Conservation (phyloP, 805 yeast species). For the Grigorovia yakushimaensis region DNA sequence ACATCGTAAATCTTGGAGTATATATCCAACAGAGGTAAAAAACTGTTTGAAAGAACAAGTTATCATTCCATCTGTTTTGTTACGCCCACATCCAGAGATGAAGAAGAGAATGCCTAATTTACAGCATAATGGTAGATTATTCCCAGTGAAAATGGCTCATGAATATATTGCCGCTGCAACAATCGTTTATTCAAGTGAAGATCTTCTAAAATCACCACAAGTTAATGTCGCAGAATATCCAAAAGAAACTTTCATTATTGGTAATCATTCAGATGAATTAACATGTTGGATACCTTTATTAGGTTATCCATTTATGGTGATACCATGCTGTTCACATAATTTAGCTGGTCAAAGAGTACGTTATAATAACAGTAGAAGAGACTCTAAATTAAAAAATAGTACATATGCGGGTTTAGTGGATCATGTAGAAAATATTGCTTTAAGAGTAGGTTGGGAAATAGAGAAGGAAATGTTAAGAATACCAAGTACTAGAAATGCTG, state of each 20-base stretch:
- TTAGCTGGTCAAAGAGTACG: conserved; percentile 67
- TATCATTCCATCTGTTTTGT: conserved; percentile 64
- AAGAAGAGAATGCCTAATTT: conserved; percentile 43
- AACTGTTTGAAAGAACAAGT: conserved; percentile 59
- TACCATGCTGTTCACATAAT: conserved; percentile 92
- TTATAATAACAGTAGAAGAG: conserved; percentile 38
- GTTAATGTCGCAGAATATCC: conserved; percentile 62
- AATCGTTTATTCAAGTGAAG: conserved; percentile 28
- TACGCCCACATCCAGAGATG: conserved; percentile 61
- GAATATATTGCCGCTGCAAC: conserved; percentile 37
- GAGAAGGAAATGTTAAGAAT: conserved; percentile 82
- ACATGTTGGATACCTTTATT: conserved; percentile 92
- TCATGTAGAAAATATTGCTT: conserved; percentile 64
- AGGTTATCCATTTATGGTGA: conserved; percentile 79
- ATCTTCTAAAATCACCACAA: conserved; percentile 40
- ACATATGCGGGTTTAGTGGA: conserved; percentile 81
- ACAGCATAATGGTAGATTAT: conserved; percentile 49
- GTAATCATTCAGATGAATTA: conserved; percentile 91
- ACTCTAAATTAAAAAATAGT: conserved; percentile 32
- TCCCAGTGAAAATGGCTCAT: conserved; percentile 32
- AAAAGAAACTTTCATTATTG: conserved; percentile 68
- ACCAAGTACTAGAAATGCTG: conserved; percentile 91
- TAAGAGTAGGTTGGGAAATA: conserved; percentile 69
- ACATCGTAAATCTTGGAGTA: conserved; percentile 76
- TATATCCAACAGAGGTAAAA: conserved; percentile 60